Evolutionary conservation across 352 stramenopile species (phyloP).

Genomic region (Phytopythium vexans): DNA sequence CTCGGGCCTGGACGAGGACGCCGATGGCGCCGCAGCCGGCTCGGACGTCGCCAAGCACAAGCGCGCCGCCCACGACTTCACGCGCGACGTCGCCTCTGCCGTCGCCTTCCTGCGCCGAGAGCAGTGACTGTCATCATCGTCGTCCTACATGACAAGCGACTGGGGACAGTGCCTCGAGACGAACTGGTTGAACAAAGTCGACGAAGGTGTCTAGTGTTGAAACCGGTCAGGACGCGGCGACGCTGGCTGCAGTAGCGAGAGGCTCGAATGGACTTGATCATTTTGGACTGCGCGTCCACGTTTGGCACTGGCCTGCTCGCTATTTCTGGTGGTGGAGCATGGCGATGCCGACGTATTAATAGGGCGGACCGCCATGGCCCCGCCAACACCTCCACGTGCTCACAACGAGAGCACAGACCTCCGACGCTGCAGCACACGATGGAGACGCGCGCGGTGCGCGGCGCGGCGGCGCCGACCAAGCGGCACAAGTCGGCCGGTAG

Average conservation of each 20-base stretch:
- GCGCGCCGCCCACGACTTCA: conserved; percentile 5
- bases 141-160: not conserved
- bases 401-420: no score
- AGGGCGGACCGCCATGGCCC: no score
- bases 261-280: no score
- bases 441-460: conserved; percentile 20
- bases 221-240: no score
- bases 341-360: no score
- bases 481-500: conserved; percentile 7
- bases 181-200: no score
- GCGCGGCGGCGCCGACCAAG: conserved; percentile 12
- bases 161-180: not conserved
- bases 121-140: not conserved
- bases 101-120: conserved; percentile 3
- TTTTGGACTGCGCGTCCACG: no score
- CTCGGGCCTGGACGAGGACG: conserved; percentile 4
- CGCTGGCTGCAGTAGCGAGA: no score
- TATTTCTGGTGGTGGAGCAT: no score
- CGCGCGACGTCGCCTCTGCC: conserved; percentile 5
- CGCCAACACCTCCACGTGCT: no score
- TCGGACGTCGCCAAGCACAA: conserved; percentile 1
- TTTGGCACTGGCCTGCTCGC: no score
- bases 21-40: conserved; percentile 3
- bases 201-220: no score
- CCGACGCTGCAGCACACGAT: conserved; percentile 5